Percentiles rank a stretch among this genome's conserved stretches.
phyloP scores from a whole-genome alignment of 805 yeast genomes.

The Pichia exigua region DNA sequence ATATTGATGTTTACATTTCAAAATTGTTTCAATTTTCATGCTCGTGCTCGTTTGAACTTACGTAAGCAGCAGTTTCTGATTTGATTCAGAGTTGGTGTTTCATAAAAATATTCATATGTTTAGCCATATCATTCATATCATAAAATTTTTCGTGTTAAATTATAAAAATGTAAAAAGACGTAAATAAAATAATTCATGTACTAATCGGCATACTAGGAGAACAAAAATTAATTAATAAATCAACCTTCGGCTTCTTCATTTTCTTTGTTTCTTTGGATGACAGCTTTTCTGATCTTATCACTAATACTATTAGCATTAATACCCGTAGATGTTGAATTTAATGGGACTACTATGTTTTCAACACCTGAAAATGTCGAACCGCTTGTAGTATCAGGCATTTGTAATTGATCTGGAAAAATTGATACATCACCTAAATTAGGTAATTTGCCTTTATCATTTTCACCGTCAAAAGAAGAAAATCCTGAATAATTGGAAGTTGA shows the following conservation, averaged over 20 bases:
- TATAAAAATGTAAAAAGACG: neutral
- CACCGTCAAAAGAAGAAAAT: slow-evolving; percentile 17
- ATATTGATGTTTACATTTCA: neutral
- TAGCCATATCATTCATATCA: too few species aligned
- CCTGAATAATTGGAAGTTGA: slow-evolving; percentile 23
- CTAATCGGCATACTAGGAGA: neutral
- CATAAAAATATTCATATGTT: too few species aligned
- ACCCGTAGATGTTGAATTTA: slow-evolving; percentile 1
- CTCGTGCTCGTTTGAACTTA: neutral
- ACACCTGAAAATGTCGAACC: slow-evolving; percentile 4
- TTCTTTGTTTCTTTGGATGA: slow-evolving; percentile 19
- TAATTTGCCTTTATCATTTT: slow-evolving; percentile 12
- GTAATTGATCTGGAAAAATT: slow-evolving; percentile 27
- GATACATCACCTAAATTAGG: slow-evolving; percentile 28
- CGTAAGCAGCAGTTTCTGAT: neutral
- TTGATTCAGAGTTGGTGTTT: too few species aligned
- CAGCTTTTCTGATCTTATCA: slow-evolving; percentile 20
- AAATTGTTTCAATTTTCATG: neutral
- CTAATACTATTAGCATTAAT: slow-evolving; percentile 5
- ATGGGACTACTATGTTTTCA: neutral
- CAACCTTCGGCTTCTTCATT: slow-evolving; percentile 4
- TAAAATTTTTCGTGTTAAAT: too few species aligned
- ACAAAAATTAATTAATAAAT: neutral
- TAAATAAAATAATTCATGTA: neutral
- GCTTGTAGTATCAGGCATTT: slow-evolving; percentile 15